These are phyloP conservation scores for Amanita pseudoporphyria DNA, from an alignment of 768 basidiomycete genomes.

Conservation along the genomic window DNA sequence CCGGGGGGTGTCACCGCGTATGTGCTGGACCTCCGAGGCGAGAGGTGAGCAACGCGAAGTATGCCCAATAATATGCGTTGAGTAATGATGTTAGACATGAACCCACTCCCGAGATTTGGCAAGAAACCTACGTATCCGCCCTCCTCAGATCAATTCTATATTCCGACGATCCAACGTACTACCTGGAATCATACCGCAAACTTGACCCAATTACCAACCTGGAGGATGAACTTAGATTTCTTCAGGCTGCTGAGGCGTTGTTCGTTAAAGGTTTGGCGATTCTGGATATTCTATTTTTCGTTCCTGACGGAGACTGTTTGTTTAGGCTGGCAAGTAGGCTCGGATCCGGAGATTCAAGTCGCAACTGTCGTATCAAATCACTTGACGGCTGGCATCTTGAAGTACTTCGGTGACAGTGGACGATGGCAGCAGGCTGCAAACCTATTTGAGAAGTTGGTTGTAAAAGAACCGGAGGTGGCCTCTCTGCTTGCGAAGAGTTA, in stretches of 20 bases:
- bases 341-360: constrained; percentile 97
- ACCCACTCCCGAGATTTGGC: constrained; percentile 89
- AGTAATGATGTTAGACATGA: constrained; percentile 50
- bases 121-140: constrained; percentile 94
- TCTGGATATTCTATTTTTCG: not conserved
- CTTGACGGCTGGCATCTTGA: constrained; percentile 88
- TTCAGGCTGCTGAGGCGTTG: constrained; percentile 82
- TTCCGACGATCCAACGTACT: constrained; percentile 89
- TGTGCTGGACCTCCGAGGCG: constrained; percentile 88
- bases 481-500: constrained; percentile 83
- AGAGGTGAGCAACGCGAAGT: constrained; percentile 49
- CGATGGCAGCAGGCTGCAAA: constrained; percentile 84
- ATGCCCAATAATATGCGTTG: not conserved
- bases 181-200: constrained; percentile 89
- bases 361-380: constrained; percentile 96
- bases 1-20: constrained; percentile 96
- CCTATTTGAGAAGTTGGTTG: constrained; percentile 83
- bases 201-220: constrained; percentile 87
- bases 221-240: constrained; percentile 84
- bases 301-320: not conserved
- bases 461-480: constrained; percentile 84
- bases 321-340: constrained; percentile 95
- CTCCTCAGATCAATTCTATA: constrained; percentile 87
- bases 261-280: constrained; percentile 64
- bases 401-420: constrained; percentile 92